A percentile compares a stretch with the other conserved stretches of the same genome.
Evolutionary conservation across 192 early-diverging fungal species (phyloP).

Genomic region (Podila verticillata): DNA sequence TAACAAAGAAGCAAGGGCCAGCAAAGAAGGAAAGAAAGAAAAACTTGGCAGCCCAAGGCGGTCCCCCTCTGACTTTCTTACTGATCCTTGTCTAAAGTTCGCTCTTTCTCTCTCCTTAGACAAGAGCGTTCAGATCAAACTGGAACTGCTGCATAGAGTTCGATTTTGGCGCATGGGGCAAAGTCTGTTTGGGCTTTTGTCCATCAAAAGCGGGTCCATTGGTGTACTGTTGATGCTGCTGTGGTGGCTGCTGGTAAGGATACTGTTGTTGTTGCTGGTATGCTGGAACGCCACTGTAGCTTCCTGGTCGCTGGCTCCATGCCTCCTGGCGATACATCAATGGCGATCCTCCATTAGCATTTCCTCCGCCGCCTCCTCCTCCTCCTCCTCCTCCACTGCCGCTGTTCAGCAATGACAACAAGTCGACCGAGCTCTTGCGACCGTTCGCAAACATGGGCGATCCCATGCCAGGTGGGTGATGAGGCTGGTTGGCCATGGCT

Average conservation of each 20-base stretch:
- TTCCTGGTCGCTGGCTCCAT: not conserved
- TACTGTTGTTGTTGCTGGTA: not conserved
- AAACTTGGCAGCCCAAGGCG: too few relatives aligned
- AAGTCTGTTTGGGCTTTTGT: constrained; percentile 27
- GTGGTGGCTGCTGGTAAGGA: too few relatives aligned
- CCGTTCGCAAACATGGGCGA: too few relatives aligned
- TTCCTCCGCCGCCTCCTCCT: not conserved
- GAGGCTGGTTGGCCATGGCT: not conserved
- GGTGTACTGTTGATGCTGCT: not conserved
- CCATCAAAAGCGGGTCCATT: not conserved
- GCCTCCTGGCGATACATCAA: constrained; percentile 4
- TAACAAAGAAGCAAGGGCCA: constrained; percentile 4
- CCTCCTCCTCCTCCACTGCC: not conserved
- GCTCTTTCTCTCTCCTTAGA: constrained; percentile 13
- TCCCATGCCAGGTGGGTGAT: too few relatives aligned
- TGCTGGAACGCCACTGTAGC: not conserved
- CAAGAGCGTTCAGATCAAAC: constrained; percentile 54
- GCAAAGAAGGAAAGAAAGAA: not conserved
- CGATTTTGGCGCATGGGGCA: too few relatives aligned
- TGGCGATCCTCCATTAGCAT: constrained; percentile 1
- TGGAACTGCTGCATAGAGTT: constrained; percentile 43
- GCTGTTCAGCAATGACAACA: constrained; percentile 56
- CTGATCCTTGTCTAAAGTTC: too few relatives aligned
- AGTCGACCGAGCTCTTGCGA: constrained; percentile 39
- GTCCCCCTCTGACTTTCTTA: too few relatives aligned